Evolutionary conservation across 2,329 filamentous ascomycete species (phyloP), one percentile per base, ranked within the genome.

Genomic region (Fusarium luffae): DNA sequence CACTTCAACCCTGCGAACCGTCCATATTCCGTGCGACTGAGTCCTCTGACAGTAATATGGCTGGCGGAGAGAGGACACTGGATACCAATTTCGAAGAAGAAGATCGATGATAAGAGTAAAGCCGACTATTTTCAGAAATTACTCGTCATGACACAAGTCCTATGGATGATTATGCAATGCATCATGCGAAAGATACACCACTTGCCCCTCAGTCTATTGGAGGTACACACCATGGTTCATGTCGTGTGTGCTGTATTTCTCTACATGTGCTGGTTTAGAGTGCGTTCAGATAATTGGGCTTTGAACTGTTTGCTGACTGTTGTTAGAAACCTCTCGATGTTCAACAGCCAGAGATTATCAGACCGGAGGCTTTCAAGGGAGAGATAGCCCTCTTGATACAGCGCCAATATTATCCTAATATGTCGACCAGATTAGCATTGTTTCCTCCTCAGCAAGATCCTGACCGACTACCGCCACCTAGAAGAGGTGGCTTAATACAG

Each of bases 21-120:
- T 1, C 57, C 59, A 6, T 55, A 69, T 7, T 65, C 70, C 3
- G 54, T 51, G 0, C 41, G 44, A 4, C 7, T 51, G 41, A 68
- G 25, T 3, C 49, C 69, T 16, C 37, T 64, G 21, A 56, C 44
- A 0, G 48, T 70, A 0, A 25, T 63, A 7, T 60, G 54, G 16
- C 54, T 71, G 14, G 55, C 67, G 1, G 59, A 66, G 12, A 49
- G 66, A 18, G 43, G 59, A 0, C 32, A 54, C 9, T 64, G 73
- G 9, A 61, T 70, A 3, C 34, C 27, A 1, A 42, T 72, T 16
- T 44, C 56, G 0, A 32, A 59, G 13, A 54, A 59, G 2, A 46
- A 75, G 13, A 78, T 82, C 7, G 54, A 69, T 46, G 79, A 82
- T 42, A 78, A 78, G 27, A 82, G 78, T 66, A 83, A 83, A 57